phyloP scores from a whole-genome alignment of 106 monocot genomes.

The Acorus gramineus region DNA sequence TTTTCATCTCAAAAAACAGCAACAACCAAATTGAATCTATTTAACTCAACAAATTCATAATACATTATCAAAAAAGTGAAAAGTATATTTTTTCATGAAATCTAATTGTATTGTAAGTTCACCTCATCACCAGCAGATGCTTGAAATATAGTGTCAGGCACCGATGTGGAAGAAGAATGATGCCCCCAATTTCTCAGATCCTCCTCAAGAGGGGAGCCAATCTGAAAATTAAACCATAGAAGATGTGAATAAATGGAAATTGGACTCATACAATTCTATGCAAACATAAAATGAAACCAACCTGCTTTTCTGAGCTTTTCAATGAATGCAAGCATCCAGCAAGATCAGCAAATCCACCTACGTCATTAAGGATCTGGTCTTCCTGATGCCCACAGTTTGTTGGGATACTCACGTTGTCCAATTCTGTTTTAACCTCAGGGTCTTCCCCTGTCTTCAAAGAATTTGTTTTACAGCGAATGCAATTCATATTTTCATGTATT shows the following conservation, averaged over 20 bases:
- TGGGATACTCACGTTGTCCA: slow-evolving; percentile 2
- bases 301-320: slow-evolving; percentile 64
- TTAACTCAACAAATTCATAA: no score
- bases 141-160: slow-evolving; percentile 85
- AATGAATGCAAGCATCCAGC: slow-evolving; percentile 74
- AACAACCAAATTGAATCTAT: no score
- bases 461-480: slow-evolving; percentile 41
- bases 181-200: slow-evolving; percentile 91
- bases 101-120: neutral
- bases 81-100: no score
- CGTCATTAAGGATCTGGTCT: slow-evolving; percentile 31
- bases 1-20: no score
- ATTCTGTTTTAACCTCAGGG: neutral
- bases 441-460: neutral
- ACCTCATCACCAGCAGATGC: slow-evolving; percentile 92
- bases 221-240: slow-evolving; percentile 21
- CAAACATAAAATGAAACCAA: slow-evolving; percentile 1
- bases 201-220: slow-evolving; percentile 89
- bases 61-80: no score
- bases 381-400: neutral
- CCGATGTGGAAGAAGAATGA: slow-evolving; percentile 49
- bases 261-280: no score
- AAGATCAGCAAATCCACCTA: slow-evolving; percentile 83
- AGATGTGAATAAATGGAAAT: no score
- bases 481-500: slow-evolving; percentile 95